Base-by-base conservation (phyloP, 768 basidiomycete species). In the Mycena capillaripes region DNA sequence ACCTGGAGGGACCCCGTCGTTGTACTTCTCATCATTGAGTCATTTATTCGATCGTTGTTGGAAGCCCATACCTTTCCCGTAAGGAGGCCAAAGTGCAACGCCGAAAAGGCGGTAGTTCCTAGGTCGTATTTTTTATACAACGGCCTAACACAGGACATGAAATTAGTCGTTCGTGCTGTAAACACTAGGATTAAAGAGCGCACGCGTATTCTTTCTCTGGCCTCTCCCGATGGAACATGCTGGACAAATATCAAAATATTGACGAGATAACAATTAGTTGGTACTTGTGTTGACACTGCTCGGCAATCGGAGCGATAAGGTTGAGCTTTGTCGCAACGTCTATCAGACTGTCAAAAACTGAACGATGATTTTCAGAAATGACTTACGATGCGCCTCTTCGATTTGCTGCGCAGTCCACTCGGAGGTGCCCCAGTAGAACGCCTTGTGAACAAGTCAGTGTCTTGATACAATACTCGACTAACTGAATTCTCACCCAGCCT, bases 161-260 rank as follows among this genome's bases (percentile, higher is more conserved):
- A 50, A 64, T 52, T 21, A 27, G n/a, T 1, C 21, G 42, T 38
- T 58, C 52, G 53, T 32, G 52, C 17, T 19, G 25, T 27, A 70
- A 16, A 12, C n/a, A 19, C 17, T 29, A 10, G 32, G 17, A 48
- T 5, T 10, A 0, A 23, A 7, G 8, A 79, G n/a, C 86, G 73
- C 75, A 91, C 88, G 82, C 85, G 81, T 93, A 95, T 84, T 95
- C 94, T 76, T 89, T 89, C 83, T 96, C 95, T n/a, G 94, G 91
- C 19, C 91, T 87, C 73, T 95, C 92, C 23, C 94, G 90, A 79
- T 91, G 88, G 79, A 96, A 88, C 89, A 95, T 90, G 78, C 90
- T 93, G 79, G 80, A 80, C 29, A 60, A 66, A 52, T 23, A 23
- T 14, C 6, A 46, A 52, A 32, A 21, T 11, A n/a, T 17, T 42